phyloP scores from a whole-genome alignment of 768 basidiomycete species.

The Agrocybe chaxingu region DNA sequence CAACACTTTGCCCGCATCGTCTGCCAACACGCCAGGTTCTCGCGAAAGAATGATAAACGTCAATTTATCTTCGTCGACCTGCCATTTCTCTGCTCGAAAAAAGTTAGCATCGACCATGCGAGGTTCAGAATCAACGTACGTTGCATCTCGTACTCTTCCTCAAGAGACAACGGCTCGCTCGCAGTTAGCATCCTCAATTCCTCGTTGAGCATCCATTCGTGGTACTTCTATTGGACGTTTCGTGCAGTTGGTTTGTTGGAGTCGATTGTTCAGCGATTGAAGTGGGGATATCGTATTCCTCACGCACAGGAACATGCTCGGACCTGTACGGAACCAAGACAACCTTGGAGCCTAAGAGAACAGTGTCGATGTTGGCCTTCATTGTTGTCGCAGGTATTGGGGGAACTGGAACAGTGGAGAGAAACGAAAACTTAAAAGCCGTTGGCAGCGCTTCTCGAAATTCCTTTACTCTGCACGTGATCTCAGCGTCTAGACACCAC shows the following conservation, averaged over 20 bases:
- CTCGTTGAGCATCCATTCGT: slow-evolving; percentile 83
- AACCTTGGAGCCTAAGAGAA: slow-evolving; percentile 63
- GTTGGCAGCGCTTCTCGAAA: background rate
- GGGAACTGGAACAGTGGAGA: background rate
- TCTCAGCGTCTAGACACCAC: too few species aligned
- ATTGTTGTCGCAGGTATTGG: slow-evolving; percentile 31
- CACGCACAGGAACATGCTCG: slow-evolving; percentile 46
- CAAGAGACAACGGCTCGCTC: slow-evolving; percentile 76
- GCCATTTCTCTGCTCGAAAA: slow-evolving; percentile 69
- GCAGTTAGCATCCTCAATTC: slow-evolving; percentile 76
- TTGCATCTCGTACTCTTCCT: slow-evolving; percentile 90
- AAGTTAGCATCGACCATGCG: background rate
- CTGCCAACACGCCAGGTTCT: slow-evolving; percentile 12
- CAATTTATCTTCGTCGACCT: slow-evolving; percentile 81
- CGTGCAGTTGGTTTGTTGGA: background rate
- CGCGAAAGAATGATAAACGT: slow-evolving; percentile 86
- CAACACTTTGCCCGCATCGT: slow-evolving; percentile 9
- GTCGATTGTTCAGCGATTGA: background rate
- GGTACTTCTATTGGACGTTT: slow-evolving; percentile 57
- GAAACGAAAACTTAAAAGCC: background rate
- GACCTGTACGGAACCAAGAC: slow-evolving; percentile 80
- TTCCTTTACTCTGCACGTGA: background rate
- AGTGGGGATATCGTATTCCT: background rate
- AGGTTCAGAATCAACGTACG: slow-evolving; percentile 35
- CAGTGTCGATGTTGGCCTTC: slow-evolving; percentile 63